Evolutionary conservation across 2,329 filamentous ascomycete genomes (phyloP).

Genomic region (Ploettnerulaceae sp.): DNA sequence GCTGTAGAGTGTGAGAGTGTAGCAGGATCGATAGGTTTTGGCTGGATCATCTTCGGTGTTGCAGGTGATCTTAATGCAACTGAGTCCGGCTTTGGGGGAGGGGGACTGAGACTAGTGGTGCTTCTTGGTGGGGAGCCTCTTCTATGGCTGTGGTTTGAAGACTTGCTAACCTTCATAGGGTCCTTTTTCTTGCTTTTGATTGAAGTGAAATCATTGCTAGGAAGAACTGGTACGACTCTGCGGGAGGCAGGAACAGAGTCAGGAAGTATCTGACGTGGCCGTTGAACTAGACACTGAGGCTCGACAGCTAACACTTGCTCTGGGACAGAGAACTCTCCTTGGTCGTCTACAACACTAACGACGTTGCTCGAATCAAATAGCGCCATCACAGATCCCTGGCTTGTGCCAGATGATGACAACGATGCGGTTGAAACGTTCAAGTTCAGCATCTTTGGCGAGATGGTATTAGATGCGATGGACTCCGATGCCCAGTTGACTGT

Average conservation of each 20-base stretch:
- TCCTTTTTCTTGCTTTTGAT: slow-evolving; percentile 11
- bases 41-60: slow-evolving; percentile 16
- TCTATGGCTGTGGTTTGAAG: slow-evolving; percentile 3
- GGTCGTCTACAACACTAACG: slow-evolving; percentile 14
- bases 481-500: slow-evolving; percentile 16
- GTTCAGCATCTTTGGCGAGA: slow-evolving; percentile 27
- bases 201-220: slow-evolving; percentile 15
- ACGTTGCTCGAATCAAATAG: slow-evolving; percentile 16
- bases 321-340: slow-evolving; percentile 7
- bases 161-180: slow-evolving; percentile 5
- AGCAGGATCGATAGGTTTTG: slow-evolving; percentile 17
- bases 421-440: slow-evolving; percentile 16
- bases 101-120: not conserved
- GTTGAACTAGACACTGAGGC: slow-evolving; percentile 9
- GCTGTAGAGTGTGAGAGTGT: slow-evolving; percentile 1
- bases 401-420: slow-evolving; percentile 21
- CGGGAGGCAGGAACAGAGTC: slow-evolving; percentile 9
- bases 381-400: slow-evolving; percentile 13
- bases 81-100: not conserved
- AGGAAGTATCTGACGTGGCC: slow-evolving; percentile 23
- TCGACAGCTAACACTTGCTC: slow-evolving; percentile 12
- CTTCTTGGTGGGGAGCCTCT: slow-evolving; percentile 4
- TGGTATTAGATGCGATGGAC: slow-evolving; percentile 17
- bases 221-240: slow-evolving; percentile 12
- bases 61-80: not conserved